Base-by-base conservation (phyloP, 371 early-diverging fungal genomes). In the Haplosporangium sp. region DNA sequence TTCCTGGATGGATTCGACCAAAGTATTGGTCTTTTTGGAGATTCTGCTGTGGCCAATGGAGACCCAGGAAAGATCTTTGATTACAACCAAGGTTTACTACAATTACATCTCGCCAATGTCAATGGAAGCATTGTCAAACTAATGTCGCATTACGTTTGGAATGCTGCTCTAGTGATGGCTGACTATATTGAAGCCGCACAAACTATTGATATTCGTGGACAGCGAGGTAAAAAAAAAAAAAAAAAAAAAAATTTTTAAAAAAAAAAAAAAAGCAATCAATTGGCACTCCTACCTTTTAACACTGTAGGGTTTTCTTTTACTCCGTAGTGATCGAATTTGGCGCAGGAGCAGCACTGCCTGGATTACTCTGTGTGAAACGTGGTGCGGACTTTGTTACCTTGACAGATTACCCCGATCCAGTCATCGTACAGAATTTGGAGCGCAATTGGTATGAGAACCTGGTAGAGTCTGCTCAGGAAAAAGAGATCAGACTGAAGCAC, bases 101-200 rank as follows among this genome's bases (percentile, higher is more conserved):
- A 71, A 60, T 56, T 79, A 2, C 79, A 79, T 67, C 71, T 79
- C 9, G 79, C 79, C 52, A 63, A 79, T 61, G 79, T 79, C 44
- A 69, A 58, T 2, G 79, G 79, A 10, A 69, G 68, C 6, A 71
- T 65, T 0, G 74, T 79, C 61, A 74, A 70, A 34, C 45, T 79
- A 4, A 79, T 79, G 79, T 74, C 79, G 35, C 79, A 79, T 38
- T 79, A 67, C 47, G 71, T 79, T 38, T 79, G 79, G 79, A 79
- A 79, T 61, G 70, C 79, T 0, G 79, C 79, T 2, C 61, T 79
- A 13, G 68, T 79, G 39, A 74, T 79, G 79, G 79, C 71, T 2
- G 79, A 79, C 38, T 79, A 79, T 34, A 74, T 79, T 61, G 71
- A 79, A 37, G 63, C 60, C 10, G 74, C 61, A 9, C 13, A 70